phyloP scores from a whole-genome alignment of 768 basidiomycete species.

The Leucocoprinus birnbaumii region DNA sequence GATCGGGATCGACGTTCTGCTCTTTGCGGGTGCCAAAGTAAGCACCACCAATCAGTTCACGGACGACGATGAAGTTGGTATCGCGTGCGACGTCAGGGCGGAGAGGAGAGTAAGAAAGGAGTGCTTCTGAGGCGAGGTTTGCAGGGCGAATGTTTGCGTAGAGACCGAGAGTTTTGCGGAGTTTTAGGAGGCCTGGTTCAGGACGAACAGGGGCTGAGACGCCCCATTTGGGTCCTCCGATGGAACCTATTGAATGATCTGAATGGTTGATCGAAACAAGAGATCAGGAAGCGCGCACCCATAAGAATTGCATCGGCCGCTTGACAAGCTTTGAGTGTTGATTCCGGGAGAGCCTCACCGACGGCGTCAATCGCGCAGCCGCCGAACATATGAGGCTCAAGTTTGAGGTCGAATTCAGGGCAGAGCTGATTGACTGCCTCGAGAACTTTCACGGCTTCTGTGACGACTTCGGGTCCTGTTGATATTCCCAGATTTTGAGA shows the following conservation, averaged over 20 bases:
- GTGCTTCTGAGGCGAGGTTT: slow-evolving; percentile 89
- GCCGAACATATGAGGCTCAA: slow-evolving; percentile 81
- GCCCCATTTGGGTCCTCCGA: slow-evolving; percentile 99
- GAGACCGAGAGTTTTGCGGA: slow-evolving; percentile 91
- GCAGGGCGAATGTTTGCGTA: slow-evolving; percentile 99
- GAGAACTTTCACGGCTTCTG: slow-evolving; percentile 82
- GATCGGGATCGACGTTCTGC: slow-evolving; percentile 61
- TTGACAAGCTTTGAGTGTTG: slow-evolving; percentile 86
- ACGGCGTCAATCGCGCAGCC: slow-evolving; percentile 88
- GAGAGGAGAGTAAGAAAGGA: slow-evolving; percentile 86
- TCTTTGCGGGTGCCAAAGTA: slow-evolving; percentile 97
- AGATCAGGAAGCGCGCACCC: slow-evolving; percentile 50
- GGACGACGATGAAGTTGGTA: slow-evolving; percentile 89
- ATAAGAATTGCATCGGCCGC: slow-evolving; percentile 94
- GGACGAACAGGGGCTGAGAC: slow-evolving; percentile 86
- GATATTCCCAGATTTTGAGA: slow-evolving; percentile 9
- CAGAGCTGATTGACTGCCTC: slow-evolving; percentile 63
- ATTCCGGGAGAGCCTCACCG: slow-evolving; percentile 82
- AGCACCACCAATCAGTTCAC: slow-evolving; percentile 94
- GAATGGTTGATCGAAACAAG: background rate
- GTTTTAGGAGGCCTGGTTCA: slow-evolving; percentile 82
- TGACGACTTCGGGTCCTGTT: slow-evolving; percentile 87
- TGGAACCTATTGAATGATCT: slow-evolving; percentile 60
- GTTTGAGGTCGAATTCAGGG: slow-evolving; percentile 63
- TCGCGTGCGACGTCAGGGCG: slow-evolving; percentile 80